A percentile compares a stretch with the other conserved stretches of the same genome.
Conservation (phyloP, 2,329 filamentous ascomycete species). For the Trichoderma sp. region DNA sequence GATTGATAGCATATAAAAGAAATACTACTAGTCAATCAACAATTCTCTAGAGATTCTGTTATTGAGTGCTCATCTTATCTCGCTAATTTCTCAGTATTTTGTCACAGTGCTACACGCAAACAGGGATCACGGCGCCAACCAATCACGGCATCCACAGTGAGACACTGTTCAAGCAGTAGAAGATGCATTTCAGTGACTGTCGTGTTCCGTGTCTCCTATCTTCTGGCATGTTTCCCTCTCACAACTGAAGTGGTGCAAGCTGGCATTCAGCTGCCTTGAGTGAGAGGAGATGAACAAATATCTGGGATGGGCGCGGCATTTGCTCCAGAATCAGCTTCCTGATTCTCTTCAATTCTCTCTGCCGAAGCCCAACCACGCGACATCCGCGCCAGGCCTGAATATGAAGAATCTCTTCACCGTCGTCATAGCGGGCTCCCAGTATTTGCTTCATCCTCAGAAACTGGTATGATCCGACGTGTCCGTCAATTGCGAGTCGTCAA, state of each 20-base stretch:
- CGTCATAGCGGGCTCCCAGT: slow-evolving; percentile 38
- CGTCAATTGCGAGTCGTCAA: not conserved
- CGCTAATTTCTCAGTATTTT: not conserved
- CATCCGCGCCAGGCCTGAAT: not conserved
- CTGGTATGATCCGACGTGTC: slow-evolving; percentile 28
- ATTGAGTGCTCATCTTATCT: not conserved
- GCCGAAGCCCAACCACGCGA: not conserved
- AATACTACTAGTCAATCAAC: not conserved
- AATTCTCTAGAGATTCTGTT: not conserved
- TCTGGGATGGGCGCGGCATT: slow-evolving; percentile 1
- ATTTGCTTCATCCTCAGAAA: slow-evolving; percentile 40
- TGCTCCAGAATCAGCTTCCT: not conserved
- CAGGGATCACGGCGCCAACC: not conserved
- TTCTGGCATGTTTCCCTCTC: not conserved
- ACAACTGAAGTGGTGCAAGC: not conserved
- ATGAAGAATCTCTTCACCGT: slow-evolving; percentile 37
- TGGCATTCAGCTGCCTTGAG: not conserved
- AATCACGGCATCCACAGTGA: slow-evolving; percentile 3
- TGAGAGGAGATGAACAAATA: not conserved
- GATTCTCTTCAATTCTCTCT: not conserved
- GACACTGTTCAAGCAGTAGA: not conserved
- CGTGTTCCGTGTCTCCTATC: not conserved
- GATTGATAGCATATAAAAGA: not conserved
- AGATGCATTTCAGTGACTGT: not conserved
- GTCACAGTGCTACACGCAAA: not conserved